phyloP scores from a whole-genome alignment of 495 filamentous ascomycete genomes.

The Penicillium parvum region DNA sequence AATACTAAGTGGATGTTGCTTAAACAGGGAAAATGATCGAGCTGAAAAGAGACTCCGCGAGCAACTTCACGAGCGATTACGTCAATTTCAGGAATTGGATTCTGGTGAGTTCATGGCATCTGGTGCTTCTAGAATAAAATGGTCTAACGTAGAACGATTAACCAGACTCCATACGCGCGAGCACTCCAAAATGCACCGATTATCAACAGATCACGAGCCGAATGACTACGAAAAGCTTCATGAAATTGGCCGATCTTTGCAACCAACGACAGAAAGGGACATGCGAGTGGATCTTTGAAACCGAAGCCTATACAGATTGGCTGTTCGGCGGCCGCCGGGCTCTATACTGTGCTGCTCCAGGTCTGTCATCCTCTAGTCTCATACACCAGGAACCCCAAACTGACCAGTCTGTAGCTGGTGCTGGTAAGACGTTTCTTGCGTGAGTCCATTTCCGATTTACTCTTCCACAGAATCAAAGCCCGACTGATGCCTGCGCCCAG shows the following conservation, averaged over 20 bases:
- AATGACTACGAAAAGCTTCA: conserved; percentile 20
- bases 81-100: conserved; percentile 18
- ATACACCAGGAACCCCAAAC: not conserved
- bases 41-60: conserved; percentile 16
- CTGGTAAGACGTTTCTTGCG: conserved; percentile 36
- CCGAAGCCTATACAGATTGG: conserved; percentile 23
- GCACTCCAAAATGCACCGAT: conserved; percentile 5
- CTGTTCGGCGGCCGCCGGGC: conserved; percentile 23
- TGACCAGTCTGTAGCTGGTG: conserved; percentile 22
- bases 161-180: conserved; percentile 3
- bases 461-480: too few relatives aligned
- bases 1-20: not conserved
- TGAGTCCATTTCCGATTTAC: conserved; percentile 7
- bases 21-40: conserved; percentile 17
- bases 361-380: conserved; percentile 12
- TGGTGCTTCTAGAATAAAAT: not conserved
- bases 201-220: conserved; percentile 14
- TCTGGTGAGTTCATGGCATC: conserved; percentile 12
- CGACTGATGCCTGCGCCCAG: conserved; percentile 4
- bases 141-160: not conserved
- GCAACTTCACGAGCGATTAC: too few relatives aligned
- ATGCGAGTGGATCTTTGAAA: conserved; percentile 30
- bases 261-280: conserved; percentile 26
- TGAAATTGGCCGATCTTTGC: conserved; percentile 27
- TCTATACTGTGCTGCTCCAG: conserved; percentile 29